Evolutionary conservation across 768 basidiomycete genomes (phyloP).

Genomic region (Boletus huronensis): DNA sequence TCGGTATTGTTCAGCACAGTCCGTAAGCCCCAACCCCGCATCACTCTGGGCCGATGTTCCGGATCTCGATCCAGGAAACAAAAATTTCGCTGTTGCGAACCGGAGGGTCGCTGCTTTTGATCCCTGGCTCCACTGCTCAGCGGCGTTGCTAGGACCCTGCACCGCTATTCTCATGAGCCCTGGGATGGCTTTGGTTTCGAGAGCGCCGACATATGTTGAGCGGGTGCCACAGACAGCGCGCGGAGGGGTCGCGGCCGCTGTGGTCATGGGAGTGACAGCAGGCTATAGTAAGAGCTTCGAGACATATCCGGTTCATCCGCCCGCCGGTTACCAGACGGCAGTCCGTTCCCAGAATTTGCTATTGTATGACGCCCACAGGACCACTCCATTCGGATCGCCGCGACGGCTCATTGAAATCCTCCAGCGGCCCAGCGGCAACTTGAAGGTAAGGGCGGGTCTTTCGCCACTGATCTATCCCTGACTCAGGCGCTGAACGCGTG

Average conservation of each 20-base stretch:
- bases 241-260: slow-evolving; percentile 24
- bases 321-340: not conserved
- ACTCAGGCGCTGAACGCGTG: not conserved
- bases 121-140: slow-evolving; percentile 22
- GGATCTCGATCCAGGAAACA: slow-evolving; percentile 27
- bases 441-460: not conserved
- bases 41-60: slow-evolving; percentile 25
- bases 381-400: slow-evolving; percentile 1
- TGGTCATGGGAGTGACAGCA: not conserved
- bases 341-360: not conserved
- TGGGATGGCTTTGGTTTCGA: slow-evolving; percentile 8
- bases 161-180: slow-evolving; percentile 11
- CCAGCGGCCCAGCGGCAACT: not conserved
- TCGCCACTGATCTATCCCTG: not conserved
- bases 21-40: slow-evolving; percentile 23
- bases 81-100: slow-evolving; percentile 26
- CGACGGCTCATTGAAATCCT: not conserved
- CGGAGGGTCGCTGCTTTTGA: slow-evolving; percentile 28
- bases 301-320: not conserved
- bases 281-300: not conserved
- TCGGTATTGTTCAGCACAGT: slow-evolving; percentile 7
- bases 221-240: slow-evolving; percentile 15
- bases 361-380: not conserved
- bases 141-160: slow-evolving; percentile 29
- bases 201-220: slow-evolving; percentile 5